phyloP scores from a whole-genome alignment of 2,329 filamentous ascomycete species.

The Colletotrichum scovillei region DNA sequence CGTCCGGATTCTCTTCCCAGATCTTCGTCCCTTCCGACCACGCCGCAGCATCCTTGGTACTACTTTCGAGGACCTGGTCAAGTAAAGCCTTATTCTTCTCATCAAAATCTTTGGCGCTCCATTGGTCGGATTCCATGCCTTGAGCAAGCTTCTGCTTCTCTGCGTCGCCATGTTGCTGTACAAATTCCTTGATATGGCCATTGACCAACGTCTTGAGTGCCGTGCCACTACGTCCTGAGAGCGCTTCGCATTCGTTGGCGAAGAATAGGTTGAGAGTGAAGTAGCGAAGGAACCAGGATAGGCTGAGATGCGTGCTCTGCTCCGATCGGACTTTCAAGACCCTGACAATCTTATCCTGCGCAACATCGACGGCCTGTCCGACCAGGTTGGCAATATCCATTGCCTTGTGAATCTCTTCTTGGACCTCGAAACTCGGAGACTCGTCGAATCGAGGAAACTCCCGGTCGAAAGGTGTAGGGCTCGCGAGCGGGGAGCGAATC shows the following conservation, averaged over 20 bases:
- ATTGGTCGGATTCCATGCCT: constrained; percentile 83
- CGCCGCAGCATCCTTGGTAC: constrained; percentile 74
- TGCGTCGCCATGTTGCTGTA: constrained; percentile 75
- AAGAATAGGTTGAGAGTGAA: constrained; percentile 86
- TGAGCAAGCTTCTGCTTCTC: constrained; percentile 81
- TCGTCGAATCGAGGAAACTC: constrained; percentile 24
- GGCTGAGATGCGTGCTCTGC: constrained; percentile 74
- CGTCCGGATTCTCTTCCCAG: constrained; percentile 54
- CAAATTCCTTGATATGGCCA: constrained; percentile 83
- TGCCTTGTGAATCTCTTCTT: constrained; percentile 81
- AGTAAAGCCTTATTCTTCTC: constrained; percentile 71
- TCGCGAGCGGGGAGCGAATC: constrained; percentile 63
- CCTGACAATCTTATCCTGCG: constrained; percentile 81
- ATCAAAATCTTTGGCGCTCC: constrained; percentile 81
- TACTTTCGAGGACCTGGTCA: constrained; percentile 73
- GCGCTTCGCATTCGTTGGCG: constrained; percentile 86
- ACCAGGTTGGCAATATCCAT: constrained; percentile 83
- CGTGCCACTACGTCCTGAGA: constrained; percentile 82
- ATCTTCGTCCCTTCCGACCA: constrained; percentile 74
- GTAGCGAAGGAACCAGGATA: constrained; percentile 81
- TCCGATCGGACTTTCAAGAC: constrained; percentile 82
- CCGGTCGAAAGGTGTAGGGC: constrained; percentile 50
- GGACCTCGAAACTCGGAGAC: constrained; percentile 58
- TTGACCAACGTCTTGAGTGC: constrained; percentile 84
- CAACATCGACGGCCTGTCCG: constrained; percentile 83